Evolutionary conservation across 129 eudicot species (phyloP).

Genomic region (Flaveria ramosissima): DNA sequence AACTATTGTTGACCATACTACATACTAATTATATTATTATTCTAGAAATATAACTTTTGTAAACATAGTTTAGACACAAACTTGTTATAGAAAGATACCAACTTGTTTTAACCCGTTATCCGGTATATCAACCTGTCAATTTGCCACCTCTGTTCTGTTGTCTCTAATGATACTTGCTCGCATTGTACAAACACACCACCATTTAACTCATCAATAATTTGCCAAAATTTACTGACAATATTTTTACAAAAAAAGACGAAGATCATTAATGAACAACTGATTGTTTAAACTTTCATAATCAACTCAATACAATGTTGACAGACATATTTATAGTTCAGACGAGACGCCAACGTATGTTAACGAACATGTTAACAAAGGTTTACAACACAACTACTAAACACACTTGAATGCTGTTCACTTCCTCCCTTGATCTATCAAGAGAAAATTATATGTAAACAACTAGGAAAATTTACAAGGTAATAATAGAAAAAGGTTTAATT

Average conservation of each 20-base stretch:
- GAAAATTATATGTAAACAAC: not conserved
- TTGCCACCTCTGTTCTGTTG: too few relatives aligned
- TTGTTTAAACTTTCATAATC: not conserved
- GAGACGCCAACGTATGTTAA: not conserved
- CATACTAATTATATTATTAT: too few relatives aligned
- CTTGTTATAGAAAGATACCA: too few relatives aligned
- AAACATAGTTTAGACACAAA: too few relatives aligned
- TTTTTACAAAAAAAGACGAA: not conserved
- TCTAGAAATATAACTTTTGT: too few relatives aligned
- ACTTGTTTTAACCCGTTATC: too few relatives aligned
- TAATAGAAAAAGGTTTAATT: not conserved
- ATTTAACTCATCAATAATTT: too few relatives aligned
- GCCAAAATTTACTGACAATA: too few relatives aligned
- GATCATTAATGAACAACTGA: not conserved
- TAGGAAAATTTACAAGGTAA: not conserved
- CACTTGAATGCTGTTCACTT: not conserved
- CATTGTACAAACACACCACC: too few relatives aligned
- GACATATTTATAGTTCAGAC: not conserved
- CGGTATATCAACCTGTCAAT: too few relatives aligned
- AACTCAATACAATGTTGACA: not conserved
- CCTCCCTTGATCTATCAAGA: not conserved
- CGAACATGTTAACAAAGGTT: not conserved
- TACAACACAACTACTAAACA: not conserved
- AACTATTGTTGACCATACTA: too few relatives aligned
- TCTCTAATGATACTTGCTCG: too few relatives aligned